These are phyloP conservation scores for Linnemannia zychae DNA, from an alignment of 192 early-diverging fungal genomes.

Conservation along the genomic window DNA sequence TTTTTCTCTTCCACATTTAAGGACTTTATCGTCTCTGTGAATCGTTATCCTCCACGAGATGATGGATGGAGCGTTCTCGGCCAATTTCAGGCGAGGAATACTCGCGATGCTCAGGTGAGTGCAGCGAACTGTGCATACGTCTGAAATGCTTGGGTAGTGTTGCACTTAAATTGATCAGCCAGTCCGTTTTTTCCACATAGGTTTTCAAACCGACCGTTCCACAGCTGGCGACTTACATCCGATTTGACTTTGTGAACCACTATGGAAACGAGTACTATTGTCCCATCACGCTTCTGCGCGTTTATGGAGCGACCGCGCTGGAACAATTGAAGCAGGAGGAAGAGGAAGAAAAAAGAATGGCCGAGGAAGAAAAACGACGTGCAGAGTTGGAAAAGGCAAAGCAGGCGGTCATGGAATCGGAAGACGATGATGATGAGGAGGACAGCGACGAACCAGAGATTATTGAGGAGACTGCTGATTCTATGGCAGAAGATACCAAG, in stretches of 20 bases:
- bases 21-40: conserved; percentile 85
- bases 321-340: conserved; percentile 83
- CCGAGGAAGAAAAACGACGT: conserved; percentile 30
- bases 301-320: conserved; percentile 93
- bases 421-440: conserved; percentile 32
- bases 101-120: conserved; percentile 88
- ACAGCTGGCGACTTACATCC: conserved; percentile 84
- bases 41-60: conserved; percentile 82
- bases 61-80: conserved; percentile 87
- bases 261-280: conserved; percentile 96
- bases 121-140: conserved; percentile 70
- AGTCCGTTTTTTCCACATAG: conserved; percentile 52
- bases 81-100: conserved; percentile 87
- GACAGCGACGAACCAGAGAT: conserved; percentile 30
- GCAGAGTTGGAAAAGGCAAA: conserved; percentile 58
- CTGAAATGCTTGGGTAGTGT: conserved; percentile 53
- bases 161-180: neutral
- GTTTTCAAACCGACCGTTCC: conserved; percentile 85
- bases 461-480: conserved; percentile 36
- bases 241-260: conserved; percentile 89
- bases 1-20: conserved; percentile 96
- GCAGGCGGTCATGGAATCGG: conserved; percentile 25
- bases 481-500: neutral
- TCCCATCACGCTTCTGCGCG: conserved; percentile 88
- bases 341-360: conserved; percentile 54